Evolutionary conservation across 1,284 basidiomycete genomes (phyloP).

Genomic region (Polyporus tsugae): DNA sequence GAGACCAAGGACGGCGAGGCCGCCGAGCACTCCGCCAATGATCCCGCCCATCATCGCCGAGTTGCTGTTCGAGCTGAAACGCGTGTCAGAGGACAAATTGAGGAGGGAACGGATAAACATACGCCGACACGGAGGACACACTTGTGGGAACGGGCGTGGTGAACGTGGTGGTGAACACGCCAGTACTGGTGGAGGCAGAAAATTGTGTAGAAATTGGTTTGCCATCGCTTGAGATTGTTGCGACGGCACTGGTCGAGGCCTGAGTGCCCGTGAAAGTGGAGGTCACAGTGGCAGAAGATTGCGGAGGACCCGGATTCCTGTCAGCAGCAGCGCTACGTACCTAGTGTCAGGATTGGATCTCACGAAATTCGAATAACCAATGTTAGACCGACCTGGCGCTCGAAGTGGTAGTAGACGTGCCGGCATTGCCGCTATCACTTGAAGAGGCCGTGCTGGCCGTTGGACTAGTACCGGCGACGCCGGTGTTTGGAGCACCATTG

Average conservation of each 20-base stretch:
- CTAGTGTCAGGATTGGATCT: neutral
- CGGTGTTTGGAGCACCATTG: neutral
- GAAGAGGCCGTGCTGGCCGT: neutral
- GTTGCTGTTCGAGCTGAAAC: conserved; percentile 6
- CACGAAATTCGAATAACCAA: neutral
- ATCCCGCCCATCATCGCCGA: conserved; percentile 25
- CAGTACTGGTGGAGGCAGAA: conserved; percentile 22
- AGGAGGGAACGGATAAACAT: neutral
- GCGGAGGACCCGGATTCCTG: neutral
- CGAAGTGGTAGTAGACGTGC: neutral
- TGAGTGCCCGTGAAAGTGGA: conserved; percentile 14
- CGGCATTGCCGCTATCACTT: neutral
- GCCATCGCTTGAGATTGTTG: conserved; percentile 15
- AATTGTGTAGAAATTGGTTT: conserved; percentile 15
- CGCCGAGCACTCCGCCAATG: conserved; percentile 32
- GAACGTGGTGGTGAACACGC: conserved; percentile 21
- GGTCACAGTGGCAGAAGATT: conserved; percentile 10
- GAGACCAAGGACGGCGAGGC: conserved; percentile 25
- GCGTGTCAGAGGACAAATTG: too few relatives aligned
- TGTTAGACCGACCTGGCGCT: conserved; percentile 2
- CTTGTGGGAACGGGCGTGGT: conserved; percentile 11
- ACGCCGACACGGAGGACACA: conserved; percentile 11
- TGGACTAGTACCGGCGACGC: neutral
- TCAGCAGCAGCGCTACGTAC: neutral
- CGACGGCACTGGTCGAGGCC: conserved; percentile 14